phyloP scores from a whole-genome alignment of 352 stramenopile species.

The Phytophthora ohioensis region DNA sequence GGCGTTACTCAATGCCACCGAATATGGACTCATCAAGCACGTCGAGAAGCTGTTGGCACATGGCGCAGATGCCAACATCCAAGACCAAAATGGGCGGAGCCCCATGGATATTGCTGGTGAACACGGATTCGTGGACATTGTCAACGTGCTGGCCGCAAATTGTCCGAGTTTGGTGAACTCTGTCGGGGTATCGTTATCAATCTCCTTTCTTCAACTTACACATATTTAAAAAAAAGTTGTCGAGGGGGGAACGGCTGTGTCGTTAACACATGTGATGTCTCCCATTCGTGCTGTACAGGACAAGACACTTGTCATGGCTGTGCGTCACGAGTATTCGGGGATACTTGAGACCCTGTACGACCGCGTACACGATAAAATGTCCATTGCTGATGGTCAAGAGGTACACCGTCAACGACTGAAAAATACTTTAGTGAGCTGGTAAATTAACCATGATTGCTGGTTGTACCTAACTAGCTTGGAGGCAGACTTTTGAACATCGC shows the following conservation, averaged over 20 bases:
- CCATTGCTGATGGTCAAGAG: slow-evolving; percentile 9
- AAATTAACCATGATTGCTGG: neutral
- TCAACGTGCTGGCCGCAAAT: slow-evolving; percentile 39
- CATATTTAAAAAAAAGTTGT: too few species aligned
- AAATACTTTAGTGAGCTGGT: neutral
- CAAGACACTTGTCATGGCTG: slow-evolving; percentile 34
- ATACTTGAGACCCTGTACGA: slow-evolving; percentile 33
- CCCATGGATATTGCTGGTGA: slow-evolving; percentile 52
- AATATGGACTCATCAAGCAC: slow-evolving; percentile 58
- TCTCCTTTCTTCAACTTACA: slow-evolving; percentile 1
- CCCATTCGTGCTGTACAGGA: slow-evolving; percentile 12
- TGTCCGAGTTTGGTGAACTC: slow-evolving; percentile 21
- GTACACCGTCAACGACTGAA: neutral
- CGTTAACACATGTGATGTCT: too few species aligned
- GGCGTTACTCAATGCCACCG: slow-evolving; percentile 44
- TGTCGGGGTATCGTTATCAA: slow-evolving; percentile 25
- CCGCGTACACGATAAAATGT: slow-evolving; percentile 12
- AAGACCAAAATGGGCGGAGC: slow-evolving; percentile 41
- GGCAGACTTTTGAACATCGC: slow-evolving; percentile 24
- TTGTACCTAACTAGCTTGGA: slow-evolving; percentile 17
- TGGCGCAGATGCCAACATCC: slow-evolving; percentile 37
- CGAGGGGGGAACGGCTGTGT: too few species aligned
- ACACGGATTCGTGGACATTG: slow-evolving; percentile 52
- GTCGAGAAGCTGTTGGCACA: slow-evolving; percentile 51
- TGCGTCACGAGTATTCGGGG: slow-evolving; percentile 22